Evolutionary conservation across 169 alveolate genomes (phyloP).

Genomic region (Toxoplasma gondii): DNA sequence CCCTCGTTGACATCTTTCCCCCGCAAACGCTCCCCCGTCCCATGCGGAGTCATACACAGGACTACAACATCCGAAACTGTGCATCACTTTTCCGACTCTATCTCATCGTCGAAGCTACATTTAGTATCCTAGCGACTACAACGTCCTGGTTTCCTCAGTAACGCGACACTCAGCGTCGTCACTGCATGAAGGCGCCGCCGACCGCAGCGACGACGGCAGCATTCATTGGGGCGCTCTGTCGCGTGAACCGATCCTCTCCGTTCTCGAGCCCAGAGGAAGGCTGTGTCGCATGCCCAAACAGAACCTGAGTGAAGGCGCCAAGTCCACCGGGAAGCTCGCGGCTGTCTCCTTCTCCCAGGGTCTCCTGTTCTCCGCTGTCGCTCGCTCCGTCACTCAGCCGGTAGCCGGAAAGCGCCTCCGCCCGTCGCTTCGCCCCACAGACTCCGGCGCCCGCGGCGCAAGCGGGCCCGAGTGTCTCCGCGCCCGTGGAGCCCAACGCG

Average conservation of each 20-base stretch:
- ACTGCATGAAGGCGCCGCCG: neutral
- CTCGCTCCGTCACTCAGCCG: neutral
- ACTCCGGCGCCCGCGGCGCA: neutral
- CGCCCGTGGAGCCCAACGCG: neutral
- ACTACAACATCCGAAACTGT: too few species aligned
- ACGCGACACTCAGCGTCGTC: neutral
- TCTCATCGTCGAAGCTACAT: too few species aligned
- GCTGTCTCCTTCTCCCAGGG: too few species aligned
- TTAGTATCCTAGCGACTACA: too few species aligned
- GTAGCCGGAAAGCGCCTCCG: neutral
- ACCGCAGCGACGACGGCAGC: neutral
- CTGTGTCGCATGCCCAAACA: neutral
- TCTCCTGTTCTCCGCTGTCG: too few species aligned
- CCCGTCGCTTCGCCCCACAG: neutral
- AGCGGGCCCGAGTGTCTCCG: neutral
- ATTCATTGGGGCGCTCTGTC: neutral
- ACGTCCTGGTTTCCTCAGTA: too few species aligned
- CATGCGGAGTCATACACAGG: too few species aligned
- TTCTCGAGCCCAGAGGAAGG: too few species aligned
- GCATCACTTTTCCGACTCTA: too few species aligned
- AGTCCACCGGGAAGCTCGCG: neutral
- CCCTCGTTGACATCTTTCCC: too few species aligned
- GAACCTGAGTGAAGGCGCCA: neutral
- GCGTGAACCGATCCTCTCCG: too few species aligned
- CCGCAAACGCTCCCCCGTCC: too few species aligned